A percentile compares a stretch with the other conserved stretches of the same genome.
Conservation (phyloP, 345 rosid genomes). For the Ceriops zippeliana region DNA sequence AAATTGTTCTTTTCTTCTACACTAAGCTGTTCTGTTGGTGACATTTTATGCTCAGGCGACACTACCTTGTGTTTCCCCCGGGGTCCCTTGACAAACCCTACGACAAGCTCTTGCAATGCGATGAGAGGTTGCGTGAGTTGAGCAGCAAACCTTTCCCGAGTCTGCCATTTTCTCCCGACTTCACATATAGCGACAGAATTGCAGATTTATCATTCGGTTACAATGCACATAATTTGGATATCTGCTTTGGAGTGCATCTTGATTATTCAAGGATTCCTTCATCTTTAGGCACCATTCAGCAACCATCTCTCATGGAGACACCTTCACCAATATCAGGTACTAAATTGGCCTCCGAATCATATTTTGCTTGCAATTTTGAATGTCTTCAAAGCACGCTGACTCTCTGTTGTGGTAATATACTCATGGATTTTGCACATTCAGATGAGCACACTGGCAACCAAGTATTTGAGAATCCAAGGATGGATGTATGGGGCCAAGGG, state of each 20-base stretch:
- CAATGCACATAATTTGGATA: background rate
- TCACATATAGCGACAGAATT: background rate
- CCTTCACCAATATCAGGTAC: conserved; percentile 31
- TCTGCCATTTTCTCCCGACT: conserved; percentile 16
- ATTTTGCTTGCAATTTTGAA: background rate
- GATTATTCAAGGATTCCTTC: background rate
- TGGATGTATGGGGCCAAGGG: conserved; percentile 8
- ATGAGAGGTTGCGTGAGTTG: conserved; percentile 28
- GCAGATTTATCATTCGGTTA: background rate
- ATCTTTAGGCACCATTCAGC: background rate
- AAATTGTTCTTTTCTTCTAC: background rate
- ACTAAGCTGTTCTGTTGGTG: background rate
- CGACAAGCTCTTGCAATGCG: conserved; percentile 40
- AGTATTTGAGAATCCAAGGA: conserved; percentile 7
- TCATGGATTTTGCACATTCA: conserved; percentile 24
- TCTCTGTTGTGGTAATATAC: conserved; percentile 19
- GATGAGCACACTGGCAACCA: conserved; percentile 9
- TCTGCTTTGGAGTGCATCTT: background rate
- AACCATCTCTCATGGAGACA: conserved; percentile 3
- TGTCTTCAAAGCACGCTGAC: background rate
- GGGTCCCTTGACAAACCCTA: conserved; percentile 43
- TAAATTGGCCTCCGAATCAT: background rate
- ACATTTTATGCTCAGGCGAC: conserved; percentile 39
- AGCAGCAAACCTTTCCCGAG: conserved; percentile 34
- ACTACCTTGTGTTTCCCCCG: conserved; percentile 39